Base-by-base conservation (phyloP, 2,329 filamentous ascomycete species). In the Cytospora paraplurivora region DNA sequence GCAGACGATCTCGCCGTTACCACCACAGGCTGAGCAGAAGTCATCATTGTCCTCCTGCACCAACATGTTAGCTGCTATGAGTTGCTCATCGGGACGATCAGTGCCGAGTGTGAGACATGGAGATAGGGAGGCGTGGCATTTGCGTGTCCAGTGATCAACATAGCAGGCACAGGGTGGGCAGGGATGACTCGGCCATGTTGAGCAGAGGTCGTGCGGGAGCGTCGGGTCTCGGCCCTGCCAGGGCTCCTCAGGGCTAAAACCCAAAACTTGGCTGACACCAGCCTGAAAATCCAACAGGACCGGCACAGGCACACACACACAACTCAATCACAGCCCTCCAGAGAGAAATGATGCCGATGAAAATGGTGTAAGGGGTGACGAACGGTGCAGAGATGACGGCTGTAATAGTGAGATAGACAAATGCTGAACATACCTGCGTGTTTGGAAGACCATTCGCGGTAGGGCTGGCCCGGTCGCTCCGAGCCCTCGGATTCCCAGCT, bases 11-110 rank as follows among this genome's bases (percentile, higher is more conserved):
- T 92, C 87, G 63, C 94, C 94, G 69, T 87, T 90, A 67, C 90
- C 90, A 71, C 89, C 87, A 78, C 95, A 99, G 53, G 92, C 87
- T 66, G 89, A 89, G 79, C 94, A 99, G 72, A 90, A 89, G 75
- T 98, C 94, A 75, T 95, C 92, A 75, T 96, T 96, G 67, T 97
- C 89, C 69, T 85, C 80, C 81, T 84, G 74, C 65, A 67, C 65
- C 65, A 50, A 64, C 57, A 55, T 59, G 62, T 66, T 52, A 66
- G 62, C 41, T 19, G 13, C 32, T 62, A 12, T 38, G 41, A 15
- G n/a, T 19, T 27, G 62, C 49, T 47, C 34, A 66, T 56, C 51
- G 56, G 52, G 50, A 51, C 32, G 62, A 52, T 51, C 57, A 62
- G 57, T 53, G 59, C 61, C 57, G 58, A 38, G 63, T 64, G 33